These are phyloP conservation scores for Backusella circina DNA, from an alignment of 192 early-diverging fungal species.

Conservation along the genomic window DNA sequence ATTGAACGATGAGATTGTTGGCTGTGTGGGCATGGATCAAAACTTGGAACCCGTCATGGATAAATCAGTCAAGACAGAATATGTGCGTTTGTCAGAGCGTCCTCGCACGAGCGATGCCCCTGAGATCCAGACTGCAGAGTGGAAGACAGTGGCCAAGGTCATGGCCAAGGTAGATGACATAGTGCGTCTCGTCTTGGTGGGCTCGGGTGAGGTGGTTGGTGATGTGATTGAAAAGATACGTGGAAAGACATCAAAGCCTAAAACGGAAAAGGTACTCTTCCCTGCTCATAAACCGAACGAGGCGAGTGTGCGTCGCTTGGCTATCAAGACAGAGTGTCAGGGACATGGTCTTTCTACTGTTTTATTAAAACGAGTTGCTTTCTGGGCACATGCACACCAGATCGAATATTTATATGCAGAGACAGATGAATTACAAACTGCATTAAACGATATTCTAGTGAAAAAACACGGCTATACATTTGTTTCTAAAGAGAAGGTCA, in stretches of 20 bases:
- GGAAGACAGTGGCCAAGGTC: slow-evolving; percentile 2
- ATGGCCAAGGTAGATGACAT: slow-evolving; percentile 24
- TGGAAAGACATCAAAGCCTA: not conserved
- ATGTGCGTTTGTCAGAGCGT: not conserved
- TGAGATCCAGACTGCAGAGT: slow-evolving; percentile 5
- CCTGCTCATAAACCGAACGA: slow-evolving; percentile 30
- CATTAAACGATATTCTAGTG: slow-evolving; percentile 15
- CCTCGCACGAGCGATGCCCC: not conserved
- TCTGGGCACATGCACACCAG: slow-evolving; percentile 29
- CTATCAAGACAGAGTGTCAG: slow-evolving; percentile 35
- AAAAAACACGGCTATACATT: slow-evolving; percentile 27
- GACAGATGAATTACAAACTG: slow-evolving; percentile 29
- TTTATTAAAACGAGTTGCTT: slow-evolving; percentile 31
- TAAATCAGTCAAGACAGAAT: not conserved
- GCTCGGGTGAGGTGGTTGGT: not conserved
- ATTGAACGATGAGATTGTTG: slow-evolving; percentile 24
- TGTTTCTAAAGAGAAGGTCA: slow-evolving; percentile 15
- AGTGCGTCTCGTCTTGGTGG: slow-evolving; percentile 13
- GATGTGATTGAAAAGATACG: not conserved
- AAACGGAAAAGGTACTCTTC: slow-evolving; percentile 6
- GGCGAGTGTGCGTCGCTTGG: slow-evolving; percentile 29
- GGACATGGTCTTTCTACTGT: slow-evolving; percentile 35
- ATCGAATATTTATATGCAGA: slow-evolving; percentile 36
- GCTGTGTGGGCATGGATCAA: slow-evolving; percentile 33
- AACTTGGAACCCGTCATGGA: not conserved